Evolutionary conservation across 768 basidiomycete species (phyloP).

Genomic region (Exidia glandulosa): DNA sequence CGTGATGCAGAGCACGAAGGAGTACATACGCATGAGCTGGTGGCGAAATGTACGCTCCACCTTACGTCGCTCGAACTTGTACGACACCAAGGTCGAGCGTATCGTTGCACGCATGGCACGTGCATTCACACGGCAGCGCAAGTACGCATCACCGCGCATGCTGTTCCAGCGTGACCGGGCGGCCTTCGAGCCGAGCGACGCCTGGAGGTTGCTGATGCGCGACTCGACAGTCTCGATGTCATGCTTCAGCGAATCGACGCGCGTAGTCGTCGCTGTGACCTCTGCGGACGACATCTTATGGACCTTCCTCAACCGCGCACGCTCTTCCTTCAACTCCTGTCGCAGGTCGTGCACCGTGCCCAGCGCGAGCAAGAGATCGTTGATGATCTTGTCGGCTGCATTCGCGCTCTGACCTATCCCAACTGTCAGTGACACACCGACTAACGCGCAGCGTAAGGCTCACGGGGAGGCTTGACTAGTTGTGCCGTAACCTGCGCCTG

Average conservation of each 20-base stretch:
- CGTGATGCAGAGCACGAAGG: no score
- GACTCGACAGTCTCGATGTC: not conserved
- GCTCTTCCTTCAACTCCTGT: not conserved
- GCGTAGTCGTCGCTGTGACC: not conserved
- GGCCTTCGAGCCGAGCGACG: not conserved
- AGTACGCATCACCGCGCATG: not conserved
- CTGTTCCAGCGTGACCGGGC: not conserved
- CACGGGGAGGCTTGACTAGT: not conserved
- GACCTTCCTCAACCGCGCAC: no score
- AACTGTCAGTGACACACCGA: not conserved
- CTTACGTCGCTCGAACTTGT: not conserved
- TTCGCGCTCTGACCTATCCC: no score
- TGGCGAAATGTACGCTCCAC: not conserved
- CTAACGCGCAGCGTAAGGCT: not conserved
- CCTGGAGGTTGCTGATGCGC: not conserved
- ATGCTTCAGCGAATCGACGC: not conserved
- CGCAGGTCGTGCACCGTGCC: not conserved
- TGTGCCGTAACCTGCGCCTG: not conserved
- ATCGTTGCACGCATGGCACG: not conserved
- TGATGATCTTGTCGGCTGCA: not conserved
- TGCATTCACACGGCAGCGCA: not conserved
- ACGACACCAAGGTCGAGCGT: not conserved
- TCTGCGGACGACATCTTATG: not conserved
- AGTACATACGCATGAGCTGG: not conserved
- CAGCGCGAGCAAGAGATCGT: not conserved